These are phyloP conservation scores for Hansfordia pulvinata DNA, from an alignment of 2,329 filamentous ascomycete species.

Conservation along the genomic window DNA sequence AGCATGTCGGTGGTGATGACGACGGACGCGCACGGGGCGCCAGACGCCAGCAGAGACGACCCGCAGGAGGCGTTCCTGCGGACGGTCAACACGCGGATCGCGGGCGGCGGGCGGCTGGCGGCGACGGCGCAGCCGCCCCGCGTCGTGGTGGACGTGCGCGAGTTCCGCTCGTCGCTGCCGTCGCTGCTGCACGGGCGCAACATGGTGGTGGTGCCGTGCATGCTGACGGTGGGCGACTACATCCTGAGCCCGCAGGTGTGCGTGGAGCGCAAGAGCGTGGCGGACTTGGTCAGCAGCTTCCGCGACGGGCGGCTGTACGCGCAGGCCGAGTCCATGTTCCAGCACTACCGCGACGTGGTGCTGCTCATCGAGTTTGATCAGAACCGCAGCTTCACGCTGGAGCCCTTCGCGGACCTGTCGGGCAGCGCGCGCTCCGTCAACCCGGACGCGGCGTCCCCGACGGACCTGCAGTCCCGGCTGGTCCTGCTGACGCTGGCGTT, in stretches of 20 bases:
- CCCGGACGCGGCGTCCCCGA: conserved; percentile 39
- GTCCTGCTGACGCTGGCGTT: conserved; percentile 89
- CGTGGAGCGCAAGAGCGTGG: conserved; percentile 86
- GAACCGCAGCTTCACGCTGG: conserved; percentile 92
- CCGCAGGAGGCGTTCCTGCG: conserved; percentile 86
- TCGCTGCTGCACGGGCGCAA: conserved; percentile 81
- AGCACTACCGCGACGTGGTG: conserved; percentile 81
- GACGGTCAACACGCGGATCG: conserved; percentile 92
- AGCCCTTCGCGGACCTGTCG: conserved; percentile 57
- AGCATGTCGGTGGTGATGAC: conserved; percentile 85
- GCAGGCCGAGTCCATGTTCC: conserved; percentile 88
- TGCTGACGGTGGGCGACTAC: conserved; percentile 94
- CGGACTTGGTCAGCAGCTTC: conserved; percentile 83
- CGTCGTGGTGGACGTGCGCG: conserved; percentile 88
- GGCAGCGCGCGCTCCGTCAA: conserved; percentile 50
- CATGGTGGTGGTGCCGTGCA: conserved; percentile 84
- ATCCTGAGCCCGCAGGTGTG: conserved; percentile 84
- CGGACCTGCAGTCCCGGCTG: conserved; percentile 81
- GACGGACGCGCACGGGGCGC: conserved; percentile 49
- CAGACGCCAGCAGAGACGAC: no score
- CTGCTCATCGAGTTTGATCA: conserved; percentile 96
- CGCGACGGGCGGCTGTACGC: conserved; percentile 82
- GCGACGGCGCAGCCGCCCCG: conserved; percentile 80
- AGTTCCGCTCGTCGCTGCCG: conserved; percentile 86
- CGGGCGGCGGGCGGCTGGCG: conserved; percentile 71